Base-by-base conservation (phyloP, 2,329 filamentous ascomycete species). In the Sphaerulina populicola region DNA sequence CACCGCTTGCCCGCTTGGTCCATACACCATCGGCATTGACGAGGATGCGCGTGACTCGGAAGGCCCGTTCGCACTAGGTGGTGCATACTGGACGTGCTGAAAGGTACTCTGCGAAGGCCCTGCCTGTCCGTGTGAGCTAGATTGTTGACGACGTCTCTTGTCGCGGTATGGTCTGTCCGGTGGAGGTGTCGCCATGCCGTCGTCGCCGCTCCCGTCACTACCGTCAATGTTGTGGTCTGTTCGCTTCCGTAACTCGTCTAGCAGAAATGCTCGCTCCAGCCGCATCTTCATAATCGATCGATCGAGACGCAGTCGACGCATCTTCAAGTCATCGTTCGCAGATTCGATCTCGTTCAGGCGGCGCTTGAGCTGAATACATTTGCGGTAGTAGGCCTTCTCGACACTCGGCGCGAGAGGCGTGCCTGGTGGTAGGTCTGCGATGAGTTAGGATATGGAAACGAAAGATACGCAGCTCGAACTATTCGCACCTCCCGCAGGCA, bases 341-440 rank as follows among this genome's bases (percentile, higher is more conserved):
- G 88, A 83, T 68, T 97, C 90, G 62, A 97, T 88, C 68, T 96
- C 90, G 67, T 83, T 86, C 57, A 93, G 87, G 55, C 93, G 86
- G 62, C 88, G 86, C 72, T 94, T 94, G 18, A 98, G 80, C 62
- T 94, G 86, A 66, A 96, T 88, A 70, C 91, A 97, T 80, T 98
- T 97, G 58, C 88, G 82, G 64, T 93, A 89, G 72, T 97, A 98
- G 45, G 91, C 90, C 68, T 91, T 85, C 71, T 98, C 91, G 57
- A 97, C 89, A 12, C 89, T 94, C 12, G 93, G 91, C 15, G 91
- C 88, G 51, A 83, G 78, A 10, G 74, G 67, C n/a, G 67, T 67
- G 58, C 64, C 65, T 12, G 52, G 27, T 6, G 60, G 48, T 12
- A 36, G 41, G 18, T 49, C 46, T 49, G 39, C 12, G 39, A 23